Conservation (phyloP, 1,284 basidiomycete species). For the Cryptococcus jaspeensis region DNA sequence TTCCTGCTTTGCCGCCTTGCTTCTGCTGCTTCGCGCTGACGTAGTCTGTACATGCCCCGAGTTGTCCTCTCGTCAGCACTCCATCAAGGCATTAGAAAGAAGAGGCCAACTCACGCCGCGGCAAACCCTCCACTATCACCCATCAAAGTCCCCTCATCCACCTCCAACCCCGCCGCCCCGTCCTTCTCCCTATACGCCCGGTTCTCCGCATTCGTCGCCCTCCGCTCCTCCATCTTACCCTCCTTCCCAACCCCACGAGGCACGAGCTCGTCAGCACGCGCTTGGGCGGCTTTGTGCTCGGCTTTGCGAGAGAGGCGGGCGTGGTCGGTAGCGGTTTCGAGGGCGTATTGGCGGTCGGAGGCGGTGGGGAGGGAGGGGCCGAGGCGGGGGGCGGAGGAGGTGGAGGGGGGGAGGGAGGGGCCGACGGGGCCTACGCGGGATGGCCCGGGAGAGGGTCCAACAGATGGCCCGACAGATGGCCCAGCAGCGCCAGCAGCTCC, state of each 20-base stretch:
- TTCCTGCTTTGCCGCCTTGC: conserved; percentile 38
- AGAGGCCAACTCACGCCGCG: conserved; percentile 38
- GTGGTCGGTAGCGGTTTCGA: conserved; percentile 31
- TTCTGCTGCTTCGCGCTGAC: conserved; percentile 38
- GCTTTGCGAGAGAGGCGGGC: conserved; percentile 30
- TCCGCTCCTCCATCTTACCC: conserved; percentile 46
- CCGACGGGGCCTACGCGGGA: conserved; percentile 1
- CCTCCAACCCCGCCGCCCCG: conserved; percentile 39
- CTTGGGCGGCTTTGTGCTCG: conserved; percentile 19
- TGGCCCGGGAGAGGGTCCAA: background rate
- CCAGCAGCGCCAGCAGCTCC: background rate
- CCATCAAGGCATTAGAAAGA: background rate
- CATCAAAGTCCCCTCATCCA: conserved; percentile 47
- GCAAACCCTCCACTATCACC: conserved; percentile 43
- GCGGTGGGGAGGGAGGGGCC: conserved; percentile 32
- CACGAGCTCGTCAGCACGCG: conserved; percentile 43
- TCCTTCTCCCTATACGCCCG: conserved; percentile 46
- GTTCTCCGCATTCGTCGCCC: conserved; percentile 47
- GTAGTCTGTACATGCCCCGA: conserved; percentile 20
- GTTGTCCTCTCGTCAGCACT: background rate
- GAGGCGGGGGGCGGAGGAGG: conserved; percentile 1
- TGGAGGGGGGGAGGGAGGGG: conserved; percentile 11
- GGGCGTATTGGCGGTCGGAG: conserved; percentile 44
- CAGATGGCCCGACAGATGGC: background rate
- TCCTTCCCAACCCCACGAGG: conserved; percentile 44